Evolutionary conservation across 164 flowering plant genomes (phyloP).

Genomic region (Chloranthus sessilifolius): DNA sequence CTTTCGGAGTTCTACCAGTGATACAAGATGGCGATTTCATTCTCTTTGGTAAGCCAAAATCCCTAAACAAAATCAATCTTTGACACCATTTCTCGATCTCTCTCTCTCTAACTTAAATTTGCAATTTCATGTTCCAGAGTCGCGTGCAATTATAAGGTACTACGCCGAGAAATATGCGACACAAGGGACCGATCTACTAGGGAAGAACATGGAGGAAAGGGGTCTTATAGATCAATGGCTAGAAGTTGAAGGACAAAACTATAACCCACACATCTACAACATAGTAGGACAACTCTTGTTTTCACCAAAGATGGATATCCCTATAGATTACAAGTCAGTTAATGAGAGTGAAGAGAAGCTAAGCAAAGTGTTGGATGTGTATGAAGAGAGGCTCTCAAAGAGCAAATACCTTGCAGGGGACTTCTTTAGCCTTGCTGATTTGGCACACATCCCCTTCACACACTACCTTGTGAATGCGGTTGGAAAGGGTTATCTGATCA

Average conservation of each 20-base stretch:
- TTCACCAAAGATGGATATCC: conserved; percentile 19
- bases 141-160: conserved; percentile 45
- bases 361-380: conserved; percentile 38
- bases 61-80: neutral
- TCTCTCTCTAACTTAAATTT: neutral
- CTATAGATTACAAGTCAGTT: conserved; percentile 21
- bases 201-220: conserved; percentile 37
- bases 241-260: conserved; percentile 39
- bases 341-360: conserved; percentile 40
- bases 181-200: conserved; percentile 36
- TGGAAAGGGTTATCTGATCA: conserved; percentile 36
- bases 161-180: conserved; percentile 38
- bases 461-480: conserved; percentile 27
- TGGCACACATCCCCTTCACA: conserved; percentile 43
- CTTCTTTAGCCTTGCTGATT: conserved; percentile 56
- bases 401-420: conserved; percentile 62
- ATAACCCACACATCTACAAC: conserved; percentile 25
- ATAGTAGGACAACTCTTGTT: conserved; percentile 27
- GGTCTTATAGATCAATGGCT: conserved; percentile 43
- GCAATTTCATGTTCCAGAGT: conserved; percentile 20
- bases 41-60: conserved; percentile 15
- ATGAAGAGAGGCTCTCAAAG: conserved; percentile 42
- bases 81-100: neutral
- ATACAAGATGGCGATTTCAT: conserved; percentile 20
- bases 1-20: conserved; percentile 24